These are phyloP conservation scores for Sesbania bispinosa DNA, from an alignment of 306 rosid species.

Conservation along the genomic window DNA sequence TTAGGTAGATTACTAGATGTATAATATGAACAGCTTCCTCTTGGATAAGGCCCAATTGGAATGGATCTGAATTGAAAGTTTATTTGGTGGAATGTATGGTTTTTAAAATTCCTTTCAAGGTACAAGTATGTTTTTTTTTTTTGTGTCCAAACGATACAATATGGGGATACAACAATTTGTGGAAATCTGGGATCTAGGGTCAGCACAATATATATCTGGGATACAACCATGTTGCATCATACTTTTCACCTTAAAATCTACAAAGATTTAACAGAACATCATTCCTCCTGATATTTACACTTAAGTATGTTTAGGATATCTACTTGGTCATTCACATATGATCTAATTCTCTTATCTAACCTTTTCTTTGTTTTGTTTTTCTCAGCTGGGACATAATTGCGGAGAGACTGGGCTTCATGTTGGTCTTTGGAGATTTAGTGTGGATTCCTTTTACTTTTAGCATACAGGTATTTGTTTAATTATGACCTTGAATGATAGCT, in stretches of 20 bases:
- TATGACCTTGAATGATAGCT: background rate
- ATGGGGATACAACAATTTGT: background rate
- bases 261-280: background rate
- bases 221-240: background rate
- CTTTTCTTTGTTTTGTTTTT: slow-evolving; percentile 8
- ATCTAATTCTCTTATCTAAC: background rate
- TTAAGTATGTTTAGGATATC: background rate
- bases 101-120: background rate
- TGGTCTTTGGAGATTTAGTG: slow-evolving; percentile 95
- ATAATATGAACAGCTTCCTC: background rate
- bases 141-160: background rate
- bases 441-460: slow-evolving; percentile 98
- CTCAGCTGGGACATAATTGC: slow-evolving; percentile 98
- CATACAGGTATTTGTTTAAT: slow-evolving; percentile 60
- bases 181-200: background rate
- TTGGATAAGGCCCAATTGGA: background rate
- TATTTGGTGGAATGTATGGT: background rate
- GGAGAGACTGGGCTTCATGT: slow-evolving; percentile 94
- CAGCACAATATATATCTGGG: background rate
- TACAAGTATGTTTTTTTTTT: background rate
- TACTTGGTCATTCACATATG: background rate
- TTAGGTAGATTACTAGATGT: background rate
- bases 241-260: background rate
- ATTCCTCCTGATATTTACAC: background rate
- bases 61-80: slow-evolving; percentile 7